Evolutionary conservation across 192 early-diverging fungal species (phyloP), one percentile per base, ranked within the genome.

Genomic region (Coemansia sp.): DNA sequence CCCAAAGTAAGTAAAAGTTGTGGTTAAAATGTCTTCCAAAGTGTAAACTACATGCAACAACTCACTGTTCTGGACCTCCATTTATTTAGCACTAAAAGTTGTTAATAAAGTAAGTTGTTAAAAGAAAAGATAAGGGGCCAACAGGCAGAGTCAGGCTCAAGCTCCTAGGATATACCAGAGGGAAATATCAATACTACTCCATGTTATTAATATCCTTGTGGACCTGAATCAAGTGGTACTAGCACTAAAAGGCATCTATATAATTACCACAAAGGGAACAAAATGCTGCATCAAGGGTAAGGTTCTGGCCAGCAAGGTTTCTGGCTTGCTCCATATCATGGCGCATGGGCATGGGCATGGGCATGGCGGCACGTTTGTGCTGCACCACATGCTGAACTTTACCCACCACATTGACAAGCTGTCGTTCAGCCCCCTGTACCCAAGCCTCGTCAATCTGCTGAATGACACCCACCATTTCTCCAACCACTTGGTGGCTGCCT

Each of bases 401-500:
- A 96, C 95, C 0, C 96, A 98, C 79, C 88, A 90, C 48, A 93
- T 98, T 39, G 91, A 95, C 65, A 88, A 93, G 73, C 83, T 98
- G 34, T 95, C 94, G 1, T 98, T 96, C 83, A 95, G 96, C 40
- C 78, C 75, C 8, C 70, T 90, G 29, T 97, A 96, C 70, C 94
- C 94, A 2, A 89, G 83, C 41, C 79, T 98, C 24, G 79, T 88
- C 40, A 97, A 97, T 74, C 96, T 95, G 60, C 78, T 98, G 21
- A 94, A 96, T 76, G 74, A 88, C 50, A 93, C 88, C 42, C 67
- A 92, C 44, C 92, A 95, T 67, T 62, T 88, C 6, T 75, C 93
- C 4, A 62, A 80, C 21, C 59, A 79, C 50, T 56, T 87, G 36
- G 86, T 92, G 54, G 89, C 90, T 36, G 87, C 86, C 34, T 95